Conservation (phyloP, 2,329 filamentous ascomycete species). For the Venturia nashicola region DNA sequence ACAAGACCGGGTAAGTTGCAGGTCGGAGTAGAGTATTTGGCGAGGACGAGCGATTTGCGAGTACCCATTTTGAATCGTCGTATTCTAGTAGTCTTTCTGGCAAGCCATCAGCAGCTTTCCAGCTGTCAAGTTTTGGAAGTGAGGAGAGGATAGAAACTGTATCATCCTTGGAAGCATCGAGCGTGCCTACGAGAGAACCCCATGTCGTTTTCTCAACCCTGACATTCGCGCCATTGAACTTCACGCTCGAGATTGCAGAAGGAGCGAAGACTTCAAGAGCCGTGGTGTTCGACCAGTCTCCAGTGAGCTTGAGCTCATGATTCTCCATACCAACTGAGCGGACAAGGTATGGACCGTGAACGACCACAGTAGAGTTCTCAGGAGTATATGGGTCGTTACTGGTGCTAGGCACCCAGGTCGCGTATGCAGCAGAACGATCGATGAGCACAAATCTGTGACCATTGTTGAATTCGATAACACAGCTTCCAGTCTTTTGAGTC, state of each 20-base stretch:
- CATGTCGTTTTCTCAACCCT: constrained; percentile 11
- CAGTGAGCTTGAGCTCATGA: constrained; percentile 21
- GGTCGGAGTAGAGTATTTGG: not conserved
- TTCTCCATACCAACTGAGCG: constrained; percentile 17
- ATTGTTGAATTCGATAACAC: constrained; percentile 25
- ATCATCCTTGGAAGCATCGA: not conserved
- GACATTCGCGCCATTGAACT: constrained; percentile 26
- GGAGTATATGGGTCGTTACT: constrained; percentile 25
- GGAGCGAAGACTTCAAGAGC: constrained; percentile 26
- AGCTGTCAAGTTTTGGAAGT: constrained; percentile 57
- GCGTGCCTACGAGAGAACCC: not conserved
- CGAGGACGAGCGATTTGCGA: constrained; percentile 45
- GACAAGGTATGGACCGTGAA: constrained; percentile 30
- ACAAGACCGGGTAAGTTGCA: constrained; percentile 49
- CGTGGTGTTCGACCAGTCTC: constrained; percentile 23
- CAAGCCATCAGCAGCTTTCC: constrained; percentile 47
- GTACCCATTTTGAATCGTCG: constrained; percentile 47
- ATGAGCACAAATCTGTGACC: constrained; percentile 24
- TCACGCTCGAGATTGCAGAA: constrained; percentile 17
- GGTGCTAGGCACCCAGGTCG: constrained; percentile 27
- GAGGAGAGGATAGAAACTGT: constrained; percentile 37
- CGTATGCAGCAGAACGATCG: constrained; percentile 25
- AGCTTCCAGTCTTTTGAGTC: constrained; percentile 19
- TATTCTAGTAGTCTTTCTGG: constrained; percentile 21
- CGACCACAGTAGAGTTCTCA: constrained; percentile 27